Base-by-base conservation (phyloP, 2,329 filamentous ascomycete genomes). In the Scleromitrula shiraiana region DNA sequence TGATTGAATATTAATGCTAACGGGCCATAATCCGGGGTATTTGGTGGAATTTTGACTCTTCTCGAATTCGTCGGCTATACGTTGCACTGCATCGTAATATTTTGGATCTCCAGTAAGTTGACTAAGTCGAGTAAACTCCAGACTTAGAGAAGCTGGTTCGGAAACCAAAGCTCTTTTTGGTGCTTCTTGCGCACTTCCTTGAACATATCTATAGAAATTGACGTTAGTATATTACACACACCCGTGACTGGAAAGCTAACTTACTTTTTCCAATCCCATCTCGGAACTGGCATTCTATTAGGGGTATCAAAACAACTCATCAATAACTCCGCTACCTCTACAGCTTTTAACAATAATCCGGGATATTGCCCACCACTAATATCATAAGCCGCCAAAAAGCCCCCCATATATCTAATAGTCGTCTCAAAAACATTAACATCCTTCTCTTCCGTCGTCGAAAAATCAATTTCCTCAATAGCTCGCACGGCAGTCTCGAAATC, bases 341-440 rank as follows among this genome's bases (percentile, higher is more conserved):
- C 70, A 6, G 84, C 83, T 61, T 88, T 88, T 38, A 78, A 72
- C 24, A 88, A 67, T 20, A 88, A 72, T 8, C 83, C 70, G 8
- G 75, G 68, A 59, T 95, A 85, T 53, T 74, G 70, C 6, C 76
- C 80, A 10, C 77, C 84, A 45, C 85, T 90, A 46, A 96, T 74
- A 67, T 97, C 91, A 65, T 91, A 96, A 7, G 90, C 91, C 26
- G 81, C 82, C 41, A 97, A 63, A 41, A 97, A 71, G 0, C 91
- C 91, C 23, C 91, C 91, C 12, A 97, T 73, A 60, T 96, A 95
- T 39, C 91, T 80, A 62, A 97, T 96, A 9, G 83, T 87, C 0
- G 89, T 94, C 67, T 97, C 90, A 59, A 96, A 97, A 8, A 95
- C 60, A 55, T 64, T 64, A 1, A 65, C 54, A 27, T 57, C 44